Evolutionary conservation across 805 yeast genomes (phyloP), one percentile per base, ranked within the genome.

Genomic region (Hanseniaspora hatyaiensis): DNA sequence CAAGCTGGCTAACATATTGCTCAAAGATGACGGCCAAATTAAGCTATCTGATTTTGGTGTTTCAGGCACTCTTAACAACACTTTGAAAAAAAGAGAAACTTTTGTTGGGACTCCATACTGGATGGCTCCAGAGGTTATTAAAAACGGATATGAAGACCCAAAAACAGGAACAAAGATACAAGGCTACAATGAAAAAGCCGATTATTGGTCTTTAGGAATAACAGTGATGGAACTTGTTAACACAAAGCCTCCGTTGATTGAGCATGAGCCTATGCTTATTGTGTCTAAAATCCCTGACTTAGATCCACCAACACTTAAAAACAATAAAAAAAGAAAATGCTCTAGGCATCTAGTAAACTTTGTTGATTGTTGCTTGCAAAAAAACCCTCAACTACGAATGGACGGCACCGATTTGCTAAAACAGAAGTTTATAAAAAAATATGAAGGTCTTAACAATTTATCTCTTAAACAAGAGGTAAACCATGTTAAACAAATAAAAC

Each of bases 51-150:
- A 89, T 65, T 88, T 88, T 67, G 97, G 97, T 1, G 96, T 88
- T 3, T 77, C 89, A 56, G 92, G 92, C 0, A 92, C 86, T 61
- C 69, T 88, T 23, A 73, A 80, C 18, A 59, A 96, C 2, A 79
- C 78, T 44, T 70, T 74, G 54, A 64, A 75, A 50, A 69, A 77
- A 51, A 73, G 80, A 53, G 71, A 74, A 48, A 84, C 96, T 0
- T 80, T 88, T 69, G 95, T 87, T 45, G 97, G 97, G 1, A 87
- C 96, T 0, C 96, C 96, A 12, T 85, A 77, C 63, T 88, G 96
- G 96, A 88, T 89, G 97, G 98, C 98, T 0, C 98, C 98, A 0
- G 98, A 92, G 61, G 82, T 89, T n/a, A 82, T 92, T 37, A 61
- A 69, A 4, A 60, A 72, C 24, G 47, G 47, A 2, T 39, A 39